These are phyloP conservation scores for Apophysomyces variabilis DNA, from an alignment of 371 early-diverging fungal genomes.

Conservation along the genomic window DNA sequence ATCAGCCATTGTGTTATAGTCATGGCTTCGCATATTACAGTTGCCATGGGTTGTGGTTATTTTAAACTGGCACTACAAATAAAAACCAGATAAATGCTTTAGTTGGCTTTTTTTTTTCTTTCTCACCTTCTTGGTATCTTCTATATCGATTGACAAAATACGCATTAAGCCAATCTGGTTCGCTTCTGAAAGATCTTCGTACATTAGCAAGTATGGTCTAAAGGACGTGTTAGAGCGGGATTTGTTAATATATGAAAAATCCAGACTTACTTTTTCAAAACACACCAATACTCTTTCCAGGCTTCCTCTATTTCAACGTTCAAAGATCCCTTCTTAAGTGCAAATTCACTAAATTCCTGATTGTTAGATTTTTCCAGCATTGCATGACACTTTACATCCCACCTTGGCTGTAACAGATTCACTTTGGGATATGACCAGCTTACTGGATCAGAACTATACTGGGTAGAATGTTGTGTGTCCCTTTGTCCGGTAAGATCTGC, in stretches of 20 bases:
- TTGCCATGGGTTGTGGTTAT: not conserved
- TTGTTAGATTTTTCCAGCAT: not conserved
- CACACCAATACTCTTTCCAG: conserved; percentile 3
- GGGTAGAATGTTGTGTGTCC: not conserved
- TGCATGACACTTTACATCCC: not conserved
- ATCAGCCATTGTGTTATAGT: not conserved
- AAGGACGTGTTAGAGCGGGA: not conserved
- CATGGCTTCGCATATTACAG: not conserved
- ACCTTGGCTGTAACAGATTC: not conserved
- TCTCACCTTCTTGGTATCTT: not conserved
- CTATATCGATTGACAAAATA: not conserved
- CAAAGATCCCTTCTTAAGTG: not conserved
- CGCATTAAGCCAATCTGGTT: not conserved
- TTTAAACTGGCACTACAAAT: not conserved
- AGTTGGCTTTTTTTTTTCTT: not conserved
- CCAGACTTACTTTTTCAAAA: not conserved
- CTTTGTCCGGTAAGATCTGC: not conserved
- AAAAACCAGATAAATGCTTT: not conserved
- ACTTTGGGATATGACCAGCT: not conserved
- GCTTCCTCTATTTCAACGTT: not conserved
- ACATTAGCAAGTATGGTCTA: not conserved
- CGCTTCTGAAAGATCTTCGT: not conserved
- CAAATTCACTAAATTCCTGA: not conserved
- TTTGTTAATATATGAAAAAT: not conserved
- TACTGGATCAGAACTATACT: not conserved